Conservation (phyloP, 1,284 basidiomycete genomes). For the Sparassis latifolia region DNA sequence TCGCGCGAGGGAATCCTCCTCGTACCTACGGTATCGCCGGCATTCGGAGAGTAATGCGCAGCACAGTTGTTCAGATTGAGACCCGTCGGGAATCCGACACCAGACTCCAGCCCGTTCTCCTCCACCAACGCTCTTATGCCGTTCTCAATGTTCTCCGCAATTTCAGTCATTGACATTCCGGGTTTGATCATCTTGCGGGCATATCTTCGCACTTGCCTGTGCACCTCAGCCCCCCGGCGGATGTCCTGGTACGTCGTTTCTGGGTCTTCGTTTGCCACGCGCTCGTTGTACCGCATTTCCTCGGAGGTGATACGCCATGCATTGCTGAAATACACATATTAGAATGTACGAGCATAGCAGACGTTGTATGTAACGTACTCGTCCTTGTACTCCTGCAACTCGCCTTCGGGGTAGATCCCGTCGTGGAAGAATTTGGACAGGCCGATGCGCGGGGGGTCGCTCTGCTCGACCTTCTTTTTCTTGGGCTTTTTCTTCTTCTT, state of each 20-base stretch:
- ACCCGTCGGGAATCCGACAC: conserved; percentile 97
- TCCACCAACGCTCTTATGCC: conserved; percentile 88
- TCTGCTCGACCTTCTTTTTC: conserved; percentile 78
- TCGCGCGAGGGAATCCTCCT: neutral
- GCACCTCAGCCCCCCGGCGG: conserved; percentile 91
- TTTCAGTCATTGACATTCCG: conserved; percentile 93
- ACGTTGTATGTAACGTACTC: conserved; percentile 48
- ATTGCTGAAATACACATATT: conserved; percentile 47
- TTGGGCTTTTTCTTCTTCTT: conserved; percentile 94
- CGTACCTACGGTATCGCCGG: conserved; percentile 84
- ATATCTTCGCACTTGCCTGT: conserved; percentile 84
- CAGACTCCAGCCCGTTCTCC: conserved; percentile 79
- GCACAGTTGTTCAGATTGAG: conserved; percentile 92
- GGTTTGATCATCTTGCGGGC: conserved; percentile 84
- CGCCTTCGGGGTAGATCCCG: conserved; percentile 86
- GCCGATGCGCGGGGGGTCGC: conserved; percentile 91
- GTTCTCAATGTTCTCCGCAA: conserved; percentile 91
- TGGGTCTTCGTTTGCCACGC: conserved; percentile 71
- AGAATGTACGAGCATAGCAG: conserved; percentile 3
- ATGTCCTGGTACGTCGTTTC: conserved; percentile 84
- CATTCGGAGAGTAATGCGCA: conserved; percentile 96
- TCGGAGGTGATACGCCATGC: conserved; percentile 84
- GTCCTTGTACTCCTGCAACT: conserved; percentile 88
- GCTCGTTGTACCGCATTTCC: conserved; percentile 85
- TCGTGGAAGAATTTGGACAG: conserved; percentile 86